Conservation (phyloP, 225 moss, liverwort and hornwort species). For the Climacium dendroides region DNA sequence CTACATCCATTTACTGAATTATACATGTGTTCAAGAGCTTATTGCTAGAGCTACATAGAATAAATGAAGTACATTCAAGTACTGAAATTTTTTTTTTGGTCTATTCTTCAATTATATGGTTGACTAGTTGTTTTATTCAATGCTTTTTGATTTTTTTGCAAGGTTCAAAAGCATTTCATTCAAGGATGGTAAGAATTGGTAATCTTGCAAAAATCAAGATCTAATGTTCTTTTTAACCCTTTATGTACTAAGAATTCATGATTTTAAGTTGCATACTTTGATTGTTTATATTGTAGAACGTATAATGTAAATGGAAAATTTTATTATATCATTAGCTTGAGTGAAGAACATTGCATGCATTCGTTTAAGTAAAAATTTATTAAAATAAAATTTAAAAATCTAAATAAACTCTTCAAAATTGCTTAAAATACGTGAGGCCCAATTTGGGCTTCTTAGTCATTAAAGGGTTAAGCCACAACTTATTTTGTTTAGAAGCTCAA, state of each 20-base stretch:
- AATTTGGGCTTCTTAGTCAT: no score
- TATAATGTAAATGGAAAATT: no score
- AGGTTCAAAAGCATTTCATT: not conserved
- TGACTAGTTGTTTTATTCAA: not conserved
- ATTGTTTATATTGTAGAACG: no score
- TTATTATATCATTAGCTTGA: no score
- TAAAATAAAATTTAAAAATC: no score
- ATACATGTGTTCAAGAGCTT: not conserved
- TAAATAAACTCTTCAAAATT: no score
- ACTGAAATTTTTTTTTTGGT: not conserved
- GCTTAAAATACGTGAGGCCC: no score
- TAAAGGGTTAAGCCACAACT: no score
- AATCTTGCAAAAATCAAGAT: not conserved
- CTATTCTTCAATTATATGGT: not conserved
- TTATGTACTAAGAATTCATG: no score
- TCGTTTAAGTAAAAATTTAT: no score
- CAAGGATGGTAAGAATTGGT: not conserved
- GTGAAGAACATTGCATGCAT: no score
- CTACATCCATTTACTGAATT: accelerated
- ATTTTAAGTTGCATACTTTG: no score
- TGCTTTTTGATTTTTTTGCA: not conserved
- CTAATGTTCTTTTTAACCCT: not conserved
- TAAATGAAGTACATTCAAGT: not conserved
- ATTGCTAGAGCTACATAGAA: not conserved
- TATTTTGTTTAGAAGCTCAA: not conserved